These are phyloP conservation scores for Flaveria sonorensis DNA, from an alignment of 129 eudicot genomes.

Conservation along the genomic window DNA sequence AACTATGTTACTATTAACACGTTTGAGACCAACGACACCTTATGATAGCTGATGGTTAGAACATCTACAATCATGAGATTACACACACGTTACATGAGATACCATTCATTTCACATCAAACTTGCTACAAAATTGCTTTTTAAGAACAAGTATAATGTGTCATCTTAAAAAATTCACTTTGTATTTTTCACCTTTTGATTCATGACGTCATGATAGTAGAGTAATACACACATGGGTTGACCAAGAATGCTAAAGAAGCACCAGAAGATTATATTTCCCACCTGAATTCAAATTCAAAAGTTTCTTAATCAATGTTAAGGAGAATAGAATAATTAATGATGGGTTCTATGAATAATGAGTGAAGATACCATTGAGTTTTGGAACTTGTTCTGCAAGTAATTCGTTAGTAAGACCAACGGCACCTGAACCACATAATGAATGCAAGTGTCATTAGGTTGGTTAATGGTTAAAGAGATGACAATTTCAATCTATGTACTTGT, in stretches of 20 bases:
- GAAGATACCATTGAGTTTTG: constrained; percentile 78
- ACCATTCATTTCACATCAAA: constrained; percentile 1
- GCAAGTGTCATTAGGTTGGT: background rate
- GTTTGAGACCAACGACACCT: background rate
- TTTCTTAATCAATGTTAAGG: background rate
- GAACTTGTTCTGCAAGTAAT: constrained; percentile 74
- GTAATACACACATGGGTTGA: constrained; percentile 92
- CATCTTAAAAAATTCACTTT: constrained; percentile 16
- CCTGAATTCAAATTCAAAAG: constrained; percentile 38
- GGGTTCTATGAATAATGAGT: constrained; percentile 7
- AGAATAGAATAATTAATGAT: background rate
- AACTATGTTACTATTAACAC: constrained; percentile 8
- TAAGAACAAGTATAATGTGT: constrained; percentile 14
- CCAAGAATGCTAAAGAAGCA: constrained; percentile 90
- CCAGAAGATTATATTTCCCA: constrained; percentile 97
- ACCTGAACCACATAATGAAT: constrained; percentile 50
- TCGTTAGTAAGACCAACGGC: constrained; percentile 83
- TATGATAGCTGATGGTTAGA: constrained; percentile 2
- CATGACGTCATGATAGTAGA: constrained; percentile 94
- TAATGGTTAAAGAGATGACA: background rate
- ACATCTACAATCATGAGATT: constrained; percentile 2
- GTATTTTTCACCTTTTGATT: constrained; percentile 58
- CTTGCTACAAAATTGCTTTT: constrained; percentile 40
- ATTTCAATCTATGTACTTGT: background rate
- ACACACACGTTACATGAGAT: constrained; percentile 6